Evolutionary conservation across 352 stramenopile genomes (phyloP).

Genomic region (Albugo candida): DNA sequence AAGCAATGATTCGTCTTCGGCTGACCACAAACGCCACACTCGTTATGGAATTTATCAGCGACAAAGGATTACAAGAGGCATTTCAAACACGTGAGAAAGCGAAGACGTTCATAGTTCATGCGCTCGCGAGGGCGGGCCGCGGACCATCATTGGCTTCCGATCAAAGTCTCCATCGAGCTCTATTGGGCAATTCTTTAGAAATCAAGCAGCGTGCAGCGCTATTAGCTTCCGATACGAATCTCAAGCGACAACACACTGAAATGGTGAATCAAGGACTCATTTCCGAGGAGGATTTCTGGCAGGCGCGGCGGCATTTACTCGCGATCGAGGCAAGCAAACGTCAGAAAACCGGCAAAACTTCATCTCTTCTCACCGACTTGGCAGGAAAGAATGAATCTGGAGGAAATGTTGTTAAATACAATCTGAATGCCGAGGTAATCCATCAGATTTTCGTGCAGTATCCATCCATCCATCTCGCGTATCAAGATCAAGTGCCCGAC

Average conservation of each 20-base stretch:
- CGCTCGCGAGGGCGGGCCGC: constrained; percentile 9
- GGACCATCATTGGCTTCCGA: constrained; percentile 22
- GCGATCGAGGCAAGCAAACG: constrained; percentile 65
- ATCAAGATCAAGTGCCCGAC: constrained; percentile 68
- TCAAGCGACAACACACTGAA: constrained; percentile 72
- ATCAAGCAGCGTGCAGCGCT: constrained; percentile 70
- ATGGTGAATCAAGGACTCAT: constrained; percentile 79
- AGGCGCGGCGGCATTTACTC: constrained; percentile 62
- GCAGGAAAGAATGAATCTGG: constrained; percentile 42
- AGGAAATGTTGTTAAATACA: constrained; percentile 77
- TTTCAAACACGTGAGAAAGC: constrained; percentile 49
- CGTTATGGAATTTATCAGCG: constrained; percentile 44
- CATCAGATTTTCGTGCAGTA: constrained; percentile 84
- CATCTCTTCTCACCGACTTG: constrained; percentile 63
- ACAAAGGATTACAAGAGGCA: constrained; percentile 28
- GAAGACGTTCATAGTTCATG: constrained; percentile 29
- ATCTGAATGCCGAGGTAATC: constrained; percentile 75
- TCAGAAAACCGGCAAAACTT: constrained; percentile 72
- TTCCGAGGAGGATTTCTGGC: constrained; percentile 74
- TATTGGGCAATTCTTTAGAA: constrained; percentile 49
- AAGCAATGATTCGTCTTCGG: constrained; percentile 67
- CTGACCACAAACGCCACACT: constrained; percentile 40
- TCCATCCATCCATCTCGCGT: constrained; percentile 66
- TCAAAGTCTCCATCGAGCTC: constrained; percentile 18
- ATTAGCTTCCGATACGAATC: constrained; percentile 42